Percentiles rank a stretch among this genome's conserved stretches.
These are phyloP conservation scores for Alternaria novae-zelandiae DNA, from an alignment of 2,329 filamentous ascomycete genomes.

Conservation along the genomic window DNA sequence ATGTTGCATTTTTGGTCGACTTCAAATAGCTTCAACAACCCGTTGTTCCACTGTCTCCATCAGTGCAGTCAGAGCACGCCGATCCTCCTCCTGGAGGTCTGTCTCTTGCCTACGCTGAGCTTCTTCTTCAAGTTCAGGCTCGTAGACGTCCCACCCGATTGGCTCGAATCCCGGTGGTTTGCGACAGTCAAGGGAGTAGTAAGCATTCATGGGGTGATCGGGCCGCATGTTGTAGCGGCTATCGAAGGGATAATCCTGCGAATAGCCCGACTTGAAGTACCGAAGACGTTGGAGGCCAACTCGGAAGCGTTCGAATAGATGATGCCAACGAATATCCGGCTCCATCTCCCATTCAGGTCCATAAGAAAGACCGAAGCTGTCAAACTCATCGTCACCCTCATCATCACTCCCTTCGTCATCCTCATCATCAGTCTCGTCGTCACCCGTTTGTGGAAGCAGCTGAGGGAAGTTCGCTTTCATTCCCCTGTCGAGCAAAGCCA, in stretches of 20 bases:
- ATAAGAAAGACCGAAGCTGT: background rate
- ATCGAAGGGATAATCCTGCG: background rate
- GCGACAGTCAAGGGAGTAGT: background rate
- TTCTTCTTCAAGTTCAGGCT: background rate
- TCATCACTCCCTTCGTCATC: background rate
- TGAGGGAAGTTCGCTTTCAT: background rate
- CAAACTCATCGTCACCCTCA: background rate
- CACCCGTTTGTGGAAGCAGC: background rate
- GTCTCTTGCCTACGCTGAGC: background rate
- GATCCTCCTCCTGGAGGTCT: background rate
- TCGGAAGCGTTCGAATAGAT: conserved; percentile 12
- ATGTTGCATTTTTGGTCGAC: background rate
- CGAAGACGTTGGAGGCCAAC: conserved; percentile 7
- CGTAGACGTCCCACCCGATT: background rate
- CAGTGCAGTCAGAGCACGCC: background rate
- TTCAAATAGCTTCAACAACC: background rate
- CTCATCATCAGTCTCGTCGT: background rate
- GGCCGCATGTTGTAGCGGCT: background rate
- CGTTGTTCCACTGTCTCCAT: background rate
- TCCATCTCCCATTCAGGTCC: background rate
- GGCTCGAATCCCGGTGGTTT: background rate
- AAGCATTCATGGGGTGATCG: background rate
- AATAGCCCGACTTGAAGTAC: conserved; percentile 13
- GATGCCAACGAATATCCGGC: conserved; percentile 17
- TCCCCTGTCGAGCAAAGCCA: background rate